These are phyloP conservation scores for Irpex sp. DNA, from an alignment of 1,284 basidiomycete species.

Conservation along the genomic window DNA sequence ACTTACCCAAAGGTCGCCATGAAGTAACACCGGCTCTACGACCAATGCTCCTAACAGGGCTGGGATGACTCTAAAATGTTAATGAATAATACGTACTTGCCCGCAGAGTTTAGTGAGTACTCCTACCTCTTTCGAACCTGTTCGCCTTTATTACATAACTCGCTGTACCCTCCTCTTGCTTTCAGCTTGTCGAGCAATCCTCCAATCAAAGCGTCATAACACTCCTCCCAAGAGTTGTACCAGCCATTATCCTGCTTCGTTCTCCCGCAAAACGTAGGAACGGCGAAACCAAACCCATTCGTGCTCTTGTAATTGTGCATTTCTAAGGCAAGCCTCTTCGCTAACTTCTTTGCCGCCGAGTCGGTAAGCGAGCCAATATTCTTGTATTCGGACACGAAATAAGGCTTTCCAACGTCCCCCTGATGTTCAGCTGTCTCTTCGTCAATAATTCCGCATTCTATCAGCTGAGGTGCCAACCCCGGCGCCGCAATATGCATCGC, in stretches of 20 bases:
- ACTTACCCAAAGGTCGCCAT: conserved; percentile 84
- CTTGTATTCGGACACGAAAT: conserved; percentile 76
- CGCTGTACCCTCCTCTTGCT: conserved; percentile 38
- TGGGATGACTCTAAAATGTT: conserved; percentile 63
- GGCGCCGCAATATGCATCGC: conserved; percentile 64
- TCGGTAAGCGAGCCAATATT: conserved; percentile 47
- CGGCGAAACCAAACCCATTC: conserved; percentile 68
- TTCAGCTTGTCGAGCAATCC: conserved; percentile 59
- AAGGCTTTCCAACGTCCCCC: conserved; percentile 43
- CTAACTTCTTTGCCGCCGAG: conserved; percentile 49
- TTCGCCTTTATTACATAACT: conserved; percentile 53
- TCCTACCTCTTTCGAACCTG: conserved; percentile 55
- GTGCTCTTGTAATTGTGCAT: conserved; percentile 54
- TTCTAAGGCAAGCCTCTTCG: conserved; percentile 60
- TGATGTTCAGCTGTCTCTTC: conserved; percentile 26
- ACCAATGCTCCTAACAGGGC: conserved; percentile 59
- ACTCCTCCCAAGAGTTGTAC: conserved; percentile 70
- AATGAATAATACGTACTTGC: neutral
- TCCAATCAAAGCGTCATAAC: conserved; percentile 65
- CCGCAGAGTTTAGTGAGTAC: neutral
- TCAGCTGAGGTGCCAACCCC: conserved; percentile 61
- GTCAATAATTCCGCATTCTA: conserved; percentile 46
- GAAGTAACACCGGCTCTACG: conserved; percentile 73
- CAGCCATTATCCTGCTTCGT: conserved; percentile 78
- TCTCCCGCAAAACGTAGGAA: conserved; percentile 79